Percentiles rank a stretch among this genome's conserved stretches.
phyloP scores from a whole-genome alignment of 176 grass and related monocot genomes.

The Phyllostachys edulis region DNA sequence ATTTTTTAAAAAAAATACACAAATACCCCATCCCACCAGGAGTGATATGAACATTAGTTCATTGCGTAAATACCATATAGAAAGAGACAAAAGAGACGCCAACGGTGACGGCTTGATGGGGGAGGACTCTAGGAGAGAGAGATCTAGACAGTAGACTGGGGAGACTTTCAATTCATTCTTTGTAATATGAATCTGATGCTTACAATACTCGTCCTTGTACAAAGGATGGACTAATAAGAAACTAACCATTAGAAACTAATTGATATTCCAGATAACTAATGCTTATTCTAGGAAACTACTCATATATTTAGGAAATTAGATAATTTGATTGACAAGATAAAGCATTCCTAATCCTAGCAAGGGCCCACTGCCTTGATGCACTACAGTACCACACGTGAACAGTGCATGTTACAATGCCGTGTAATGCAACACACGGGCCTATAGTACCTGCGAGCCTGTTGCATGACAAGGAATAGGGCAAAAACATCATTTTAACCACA shows the following conservation, averaged over 20 bases:
- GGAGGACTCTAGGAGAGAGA: background rate
- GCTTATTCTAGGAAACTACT: background rate
- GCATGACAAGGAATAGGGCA: background rate
- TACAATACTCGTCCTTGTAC: background rate
- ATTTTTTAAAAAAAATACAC: background rate
- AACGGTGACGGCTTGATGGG: background rate
- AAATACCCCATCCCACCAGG: background rate
- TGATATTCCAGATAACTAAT: background rate
- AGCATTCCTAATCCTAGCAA: background rate
- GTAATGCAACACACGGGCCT: background rate
- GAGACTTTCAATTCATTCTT: background rate
- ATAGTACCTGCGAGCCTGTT: background rate
- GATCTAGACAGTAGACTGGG: background rate
- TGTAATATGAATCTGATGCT: background rate
- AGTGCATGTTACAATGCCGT: background rate
- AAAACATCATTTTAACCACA: background rate
- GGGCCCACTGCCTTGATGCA: background rate
- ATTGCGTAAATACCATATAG: background rate
- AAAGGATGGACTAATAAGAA: background rate
- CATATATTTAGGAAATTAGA: background rate
- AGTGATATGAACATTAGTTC: background rate
- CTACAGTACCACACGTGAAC: background rate
- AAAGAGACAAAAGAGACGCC: background rate
- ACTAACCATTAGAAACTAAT: background rate
- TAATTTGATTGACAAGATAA: slow-evolving; percentile 7